These are phyloP conservation scores for Verbascum thapsus DNA, from an alignment of 257 asterid species.

Conservation along the genomic window DNA sequence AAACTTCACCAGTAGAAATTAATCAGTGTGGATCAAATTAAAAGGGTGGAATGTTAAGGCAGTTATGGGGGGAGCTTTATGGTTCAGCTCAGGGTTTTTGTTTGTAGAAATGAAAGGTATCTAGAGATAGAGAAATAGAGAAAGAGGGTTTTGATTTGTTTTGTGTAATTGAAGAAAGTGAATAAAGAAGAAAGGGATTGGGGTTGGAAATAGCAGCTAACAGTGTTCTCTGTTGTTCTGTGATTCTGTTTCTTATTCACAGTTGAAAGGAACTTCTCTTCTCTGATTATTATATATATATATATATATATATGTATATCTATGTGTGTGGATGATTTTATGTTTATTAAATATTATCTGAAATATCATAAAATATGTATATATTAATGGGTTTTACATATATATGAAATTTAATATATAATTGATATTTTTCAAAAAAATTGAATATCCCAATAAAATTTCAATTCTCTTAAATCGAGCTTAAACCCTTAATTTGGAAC, in stretches of 20 bases:
- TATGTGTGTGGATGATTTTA: slow-evolving; percentile 18
- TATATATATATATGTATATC: not conserved
- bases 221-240: slow-evolving; percentile 28
- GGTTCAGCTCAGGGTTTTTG: too few relatives aligned
- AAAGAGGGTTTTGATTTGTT: not conserved
- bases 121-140: slow-evolving; percentile 21
- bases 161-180: not conserved
- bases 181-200: slow-evolving; percentile 31
- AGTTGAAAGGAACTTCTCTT: slow-evolving; percentile 41
- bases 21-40: too few relatives aligned
- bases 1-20: slow-evolving; percentile 3
- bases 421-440: too few relatives aligned
- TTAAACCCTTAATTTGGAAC: too few relatives aligned
- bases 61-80: slow-evolving; percentile 28
- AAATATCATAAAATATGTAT: too few relatives aligned
- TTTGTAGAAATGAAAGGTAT: slow-evolving; percentile 16
- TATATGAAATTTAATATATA: too few relatives aligned
- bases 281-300: slow-evolving; percentile 5
- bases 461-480: too few relatives aligned
- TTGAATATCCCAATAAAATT: too few relatives aligned
- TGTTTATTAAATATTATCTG: too few relatives aligned
- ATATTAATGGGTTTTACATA: too few relatives aligned
- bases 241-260: too few relatives aligned
- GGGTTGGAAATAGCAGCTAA: slow-evolving; percentile 29
- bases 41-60: too few relatives aligned